phyloP scores from a whole-genome alignment of 2,329 filamentous ascomycete species.

The Xylariaceae sp. region DNA sequence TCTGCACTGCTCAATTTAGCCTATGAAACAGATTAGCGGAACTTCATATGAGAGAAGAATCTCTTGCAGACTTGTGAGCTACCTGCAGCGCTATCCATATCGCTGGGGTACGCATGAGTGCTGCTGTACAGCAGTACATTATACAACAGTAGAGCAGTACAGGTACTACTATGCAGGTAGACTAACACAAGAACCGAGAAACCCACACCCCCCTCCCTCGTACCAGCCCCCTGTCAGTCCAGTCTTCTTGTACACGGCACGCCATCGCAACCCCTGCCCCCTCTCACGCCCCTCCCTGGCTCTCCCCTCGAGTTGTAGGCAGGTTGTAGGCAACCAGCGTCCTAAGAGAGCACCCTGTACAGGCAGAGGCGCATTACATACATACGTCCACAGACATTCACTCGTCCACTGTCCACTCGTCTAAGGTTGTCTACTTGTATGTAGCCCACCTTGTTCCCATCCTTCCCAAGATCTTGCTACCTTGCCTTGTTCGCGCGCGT shows the following conservation, averaged over 20 bases:
- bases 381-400: slow-evolving; percentile 24
- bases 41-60: too few species aligned
- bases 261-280: neutral
- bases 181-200: neutral
- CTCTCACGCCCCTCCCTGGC: neutral
- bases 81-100: too few species aligned
- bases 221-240: neutral
- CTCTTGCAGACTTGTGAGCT: too few species aligned
- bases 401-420: slow-evolving; percentile 2
- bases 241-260: neutral
- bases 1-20: too few species aligned
- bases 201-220: neutral
- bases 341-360: neutral
- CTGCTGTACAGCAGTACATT: too few species aligned
- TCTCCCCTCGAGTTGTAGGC: neutral
- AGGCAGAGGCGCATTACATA: slow-evolving; percentile 4
- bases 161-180: too few species aligned
- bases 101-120: too few species aligned
- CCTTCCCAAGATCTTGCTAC: slow-evolving; percentile 28
- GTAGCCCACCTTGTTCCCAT: slow-evolving; percentile 20
- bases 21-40: too few species aligned
- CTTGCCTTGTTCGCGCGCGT: slow-evolving; percentile 33
- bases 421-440: neutral
- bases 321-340: too few species aligned
- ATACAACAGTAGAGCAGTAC: too few species aligned